phyloP scores from a whole-genome alignment of 495 filamentous ascomycete species.

The Achaetomiella virescens region DNA sequence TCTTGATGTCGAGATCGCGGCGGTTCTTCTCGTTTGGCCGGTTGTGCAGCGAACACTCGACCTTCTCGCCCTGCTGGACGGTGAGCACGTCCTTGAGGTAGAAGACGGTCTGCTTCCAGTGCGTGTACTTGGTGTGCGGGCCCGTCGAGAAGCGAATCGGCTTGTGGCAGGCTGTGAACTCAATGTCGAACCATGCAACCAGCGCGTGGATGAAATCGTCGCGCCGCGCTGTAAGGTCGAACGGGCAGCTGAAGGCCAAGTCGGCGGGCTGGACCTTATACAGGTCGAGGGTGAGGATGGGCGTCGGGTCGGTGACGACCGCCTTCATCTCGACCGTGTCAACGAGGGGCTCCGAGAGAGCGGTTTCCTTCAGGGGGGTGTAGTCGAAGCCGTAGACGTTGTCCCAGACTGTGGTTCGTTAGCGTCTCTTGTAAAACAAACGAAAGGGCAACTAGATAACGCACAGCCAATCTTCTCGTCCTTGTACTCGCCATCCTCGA shows the following conservation, averaged over 20 bases:
- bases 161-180: constrained; percentile 92
- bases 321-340: constrained; percentile 67
- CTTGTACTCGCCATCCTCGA: constrained; percentile 79
- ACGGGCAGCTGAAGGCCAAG: constrained; percentile 59
- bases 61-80: constrained; percentile 68
- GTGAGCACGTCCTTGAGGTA: constrained; percentile 80
- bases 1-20: constrained; percentile 86
- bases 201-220: constrained; percentile 91
- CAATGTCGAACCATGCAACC: constrained; percentile 98
- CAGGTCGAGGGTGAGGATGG: constrained; percentile 64
- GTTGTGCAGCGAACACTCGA: constrained; percentile 67
- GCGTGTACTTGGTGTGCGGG: constrained; percentile 84
- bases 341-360: constrained; percentile 65
- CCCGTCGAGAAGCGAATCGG: constrained; percentile 79
- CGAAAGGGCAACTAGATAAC: constrained; percentile 11
- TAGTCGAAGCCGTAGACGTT: constrained; percentile 78
- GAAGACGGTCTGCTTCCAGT: constrained; percentile 95
- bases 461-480: constrained; percentile 63
- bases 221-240: constrained; percentile 63
- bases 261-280: constrained; percentile 61
- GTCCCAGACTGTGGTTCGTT: constrained; percentile 59
- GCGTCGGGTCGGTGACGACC: constrained; percentile 65
- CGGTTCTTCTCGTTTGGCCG: constrained; percentile 90
- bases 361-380: constrained; percentile 62
- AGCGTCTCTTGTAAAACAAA: constrained; percentile 12